A percentile compares a stretch with the other conserved stretches of the same genome.
Conservation (phyloP, 2,329 filamentous ascomycete genomes). For the Colletotrichum magnum region DNA sequence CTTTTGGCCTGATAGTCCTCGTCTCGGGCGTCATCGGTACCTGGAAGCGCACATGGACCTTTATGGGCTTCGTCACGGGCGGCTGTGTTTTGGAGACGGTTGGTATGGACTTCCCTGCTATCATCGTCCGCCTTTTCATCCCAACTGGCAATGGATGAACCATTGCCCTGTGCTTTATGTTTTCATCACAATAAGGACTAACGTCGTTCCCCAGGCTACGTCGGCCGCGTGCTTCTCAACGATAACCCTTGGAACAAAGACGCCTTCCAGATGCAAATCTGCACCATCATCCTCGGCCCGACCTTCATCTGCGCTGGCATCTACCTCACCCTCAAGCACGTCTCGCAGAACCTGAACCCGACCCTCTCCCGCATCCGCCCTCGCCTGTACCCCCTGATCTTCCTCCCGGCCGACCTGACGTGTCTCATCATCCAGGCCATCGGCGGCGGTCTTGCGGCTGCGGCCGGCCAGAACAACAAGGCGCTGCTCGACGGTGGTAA, state of each 20-base stretch:
- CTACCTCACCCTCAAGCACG: conserved; percentile 75
- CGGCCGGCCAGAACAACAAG: conserved; percentile 56
- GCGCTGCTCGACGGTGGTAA: conserved; percentile 62
- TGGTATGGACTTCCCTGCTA: conserved; percentile 53
- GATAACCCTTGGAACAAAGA: conserved; percentile 67
- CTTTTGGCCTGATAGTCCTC: conserved; percentile 62
- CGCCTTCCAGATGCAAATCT: conserved; percentile 72
- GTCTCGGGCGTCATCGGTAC: conserved; percentile 59
- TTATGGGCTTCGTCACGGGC: conserved; percentile 61
- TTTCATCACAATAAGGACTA: not conserved
- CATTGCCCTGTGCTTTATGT: not conserved
- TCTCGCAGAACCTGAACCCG: conserved; percentile 64
- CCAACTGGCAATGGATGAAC: conserved; percentile 14
- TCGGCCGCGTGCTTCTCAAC: conserved; percentile 65
- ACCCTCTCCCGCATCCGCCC: conserved; percentile 65
- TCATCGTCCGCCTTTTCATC: not conserved
- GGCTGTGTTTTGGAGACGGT: conserved; percentile 67
- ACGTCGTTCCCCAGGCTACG: conserved; percentile 59
- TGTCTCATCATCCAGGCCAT: conserved; percentile 72
- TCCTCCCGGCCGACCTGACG: conserved; percentile 71
- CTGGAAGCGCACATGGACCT: conserved; percentile 69
- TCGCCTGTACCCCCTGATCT: conserved; percentile 68
- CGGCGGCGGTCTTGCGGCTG: conserved; percentile 69
- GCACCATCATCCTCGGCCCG: conserved; percentile 71
- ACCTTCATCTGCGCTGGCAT: conserved; percentile 74